Conservation (phyloP, 1,284 basidiomycete genomes). For the Cystobasidium pallidum region DNA sequence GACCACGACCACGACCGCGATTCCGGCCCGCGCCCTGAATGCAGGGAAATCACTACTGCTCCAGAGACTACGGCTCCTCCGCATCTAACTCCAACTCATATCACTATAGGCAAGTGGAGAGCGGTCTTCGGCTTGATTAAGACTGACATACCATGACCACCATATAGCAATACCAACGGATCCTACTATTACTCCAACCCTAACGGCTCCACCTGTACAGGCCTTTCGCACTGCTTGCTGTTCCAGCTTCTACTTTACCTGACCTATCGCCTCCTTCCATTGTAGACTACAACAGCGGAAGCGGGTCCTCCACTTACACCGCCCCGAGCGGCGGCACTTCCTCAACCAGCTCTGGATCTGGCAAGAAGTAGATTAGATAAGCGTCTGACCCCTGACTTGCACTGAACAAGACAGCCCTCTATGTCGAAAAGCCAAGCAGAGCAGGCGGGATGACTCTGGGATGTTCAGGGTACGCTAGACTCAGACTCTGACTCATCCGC, state of each 20-base stretch:
- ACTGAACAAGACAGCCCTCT: too few relatives aligned
- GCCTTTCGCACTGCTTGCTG: background rate
- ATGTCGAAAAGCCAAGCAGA: too few relatives aligned
- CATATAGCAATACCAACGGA: conserved; percentile 36
- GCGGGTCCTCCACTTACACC: conserved; percentile 43
- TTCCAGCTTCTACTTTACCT: background rate
- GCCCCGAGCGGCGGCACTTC: conserved; percentile 17
- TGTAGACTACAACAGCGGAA: conserved; percentile 41
- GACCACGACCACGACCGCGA: too few relatives aligned
- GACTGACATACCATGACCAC: background rate
- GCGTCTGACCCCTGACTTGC: too few relatives aligned
- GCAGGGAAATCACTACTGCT: conserved; percentile 45
- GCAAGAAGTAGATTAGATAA: conserved; percentile 22
- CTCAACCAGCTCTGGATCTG: background rate
- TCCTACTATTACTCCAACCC: conserved; percentile 46
- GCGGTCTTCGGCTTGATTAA: background rate
- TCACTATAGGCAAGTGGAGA: conserved; percentile 36
- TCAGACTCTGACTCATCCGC: too few relatives aligned
- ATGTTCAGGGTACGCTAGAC: too few relatives aligned
- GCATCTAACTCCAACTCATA: conserved; percentile 42
- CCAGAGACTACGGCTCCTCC: conserved; percentile 39
- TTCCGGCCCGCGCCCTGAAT: too few relatives aligned
- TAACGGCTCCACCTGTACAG: conserved; percentile 38
- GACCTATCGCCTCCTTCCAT: background rate
- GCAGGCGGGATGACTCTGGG: too few relatives aligned